Evolutionary conservation across 2,329 filamentous ascomycete species (phyloP), one percentile per base, ranked within the genome.

Genomic region (Diaporthe sp.): DNA sequence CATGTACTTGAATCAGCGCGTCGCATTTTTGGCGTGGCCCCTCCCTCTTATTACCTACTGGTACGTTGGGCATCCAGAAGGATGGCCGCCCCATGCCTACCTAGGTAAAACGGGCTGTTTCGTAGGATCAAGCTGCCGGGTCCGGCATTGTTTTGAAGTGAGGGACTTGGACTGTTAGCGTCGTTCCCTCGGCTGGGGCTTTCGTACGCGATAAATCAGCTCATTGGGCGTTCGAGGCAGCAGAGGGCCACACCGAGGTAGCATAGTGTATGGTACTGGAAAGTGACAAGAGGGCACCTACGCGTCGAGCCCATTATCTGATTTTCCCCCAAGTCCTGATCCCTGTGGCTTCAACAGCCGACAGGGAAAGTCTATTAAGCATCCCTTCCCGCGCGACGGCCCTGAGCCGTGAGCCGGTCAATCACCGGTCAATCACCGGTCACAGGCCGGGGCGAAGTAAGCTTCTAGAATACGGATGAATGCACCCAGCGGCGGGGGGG

Each of bases 1-100:
- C 22, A 22, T 68, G 33, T 38, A 30, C 64, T 66, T 68, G 64
- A 68, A 68, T 54, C 64, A 68, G 47, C 7, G 64, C 64, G 64
- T 68, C 19, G 64, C 47, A 68, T 68, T 28, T 25, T 68, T 54
- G 30, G 45, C 64, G 33, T 68, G n/a, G 4, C 25, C 40, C 38
- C 13, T 10, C 17, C 5, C 42, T 25, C 61, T 6, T 66, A 33
- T 64, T 54, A 28, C 22, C 15, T 19, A 54, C 42, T 35, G 45
- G 45, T 35, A 40, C 64, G 25, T 54, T 28, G n/a, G 64, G 64
- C 64, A 68, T 9, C 64, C 64, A 68, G 35, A 10, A 52, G 15
- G 40, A n/a, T 8, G 33, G 45, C 22, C 47, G 35, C 33, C 45
- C 47, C 25, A 22, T 25, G 2, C 64, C 33, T 38, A 40, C 64